phyloP scores from a whole-genome alignment of 441 rosid genomes.

The Jatropha podagrica region DNA sequence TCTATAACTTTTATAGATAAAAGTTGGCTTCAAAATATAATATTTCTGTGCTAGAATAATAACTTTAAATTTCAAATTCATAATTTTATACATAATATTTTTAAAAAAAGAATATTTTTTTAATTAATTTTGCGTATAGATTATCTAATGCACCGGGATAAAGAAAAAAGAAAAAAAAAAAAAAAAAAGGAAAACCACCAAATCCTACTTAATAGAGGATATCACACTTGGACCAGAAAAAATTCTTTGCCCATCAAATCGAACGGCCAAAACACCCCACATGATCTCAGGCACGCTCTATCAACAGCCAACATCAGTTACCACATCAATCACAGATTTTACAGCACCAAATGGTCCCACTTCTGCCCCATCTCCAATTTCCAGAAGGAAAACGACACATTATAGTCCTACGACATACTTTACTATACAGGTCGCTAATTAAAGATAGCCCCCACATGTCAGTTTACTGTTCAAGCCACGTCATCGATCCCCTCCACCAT shows the following conservation, averaged over 20 bases:
- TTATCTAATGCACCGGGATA: no score
- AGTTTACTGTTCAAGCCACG: neutral
- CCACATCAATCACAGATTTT: neutral
- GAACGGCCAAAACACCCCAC: slow-evolving; percentile 2
- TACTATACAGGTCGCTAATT: slow-evolving; percentile 5
- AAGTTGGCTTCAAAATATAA: no score
- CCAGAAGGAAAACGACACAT: slow-evolving; percentile 14
- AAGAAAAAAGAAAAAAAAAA: no score
- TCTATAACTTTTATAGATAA: no score
- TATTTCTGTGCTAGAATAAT: no score
- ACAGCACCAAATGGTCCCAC: neutral
- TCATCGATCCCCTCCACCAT: neutral
- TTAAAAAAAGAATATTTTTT: no score
- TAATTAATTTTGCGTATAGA: no score
- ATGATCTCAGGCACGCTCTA: neutral
- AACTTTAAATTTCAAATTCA: no score
- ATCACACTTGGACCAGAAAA: slow-evolving; percentile 1
- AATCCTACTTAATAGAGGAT: neutral
- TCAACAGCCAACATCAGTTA: slow-evolving; percentile 11
- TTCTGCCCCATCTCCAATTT: neutral
- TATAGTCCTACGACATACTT: slow-evolving; percentile 5
- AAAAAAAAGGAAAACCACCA: no score
- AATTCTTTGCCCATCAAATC: slow-evolving; percentile 11
- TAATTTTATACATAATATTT: no score
- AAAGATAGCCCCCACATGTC: slow-evolving; percentile 18